Evolutionary conservation across 805 yeast genomes (phyloP), one percentile per base, ranked within the genome.

Genomic region (Yarrowia sp.): DNA sequence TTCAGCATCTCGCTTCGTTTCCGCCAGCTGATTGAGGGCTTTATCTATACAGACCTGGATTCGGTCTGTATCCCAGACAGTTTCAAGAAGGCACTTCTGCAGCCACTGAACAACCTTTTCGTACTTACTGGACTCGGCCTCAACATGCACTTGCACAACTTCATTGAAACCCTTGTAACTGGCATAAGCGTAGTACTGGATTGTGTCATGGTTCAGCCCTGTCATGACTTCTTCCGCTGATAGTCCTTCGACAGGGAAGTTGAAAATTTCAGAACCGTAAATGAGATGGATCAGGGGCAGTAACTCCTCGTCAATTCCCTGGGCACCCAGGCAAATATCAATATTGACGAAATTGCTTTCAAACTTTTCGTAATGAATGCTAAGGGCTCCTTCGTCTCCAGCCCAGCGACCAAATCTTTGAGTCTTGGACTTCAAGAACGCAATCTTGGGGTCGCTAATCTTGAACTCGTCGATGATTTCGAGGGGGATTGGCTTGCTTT

Each of bases 181-280:
- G 39, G 84, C 82, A 30, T 91, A 80, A 14, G 80, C 79, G 53
- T 85, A 82, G 13, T 70, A 70, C 19, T 58, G 64, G 30, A 93
- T 79, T 9, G 95, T 85, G 71, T 93, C 98, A 38, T 86, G 82
- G 73, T 91, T 90, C 49, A 92, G 76, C 34, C 84, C 82, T 19
- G 88, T 81, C 9, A 92, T 87, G n/a, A 92, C 97, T 53, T 87
- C 84, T 68, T 92, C 96, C 74, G 83, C 90, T 0, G 90, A 84
- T 20, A 87, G 79, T 1, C 92, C 94, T 72, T 86, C 84, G 78
- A 94, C 81, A 1, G 98, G 95, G 74, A 91, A 79, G 0, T 91
- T 80, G 73, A 91, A 90, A 9, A 93, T 76, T 58, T 88, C 90
- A 33, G 50, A 30, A 67, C 85, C 85, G 68, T 87, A 81, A 10